phyloP scores from a whole-genome alignment of 345 rosid species.

The Anastatica hierochuntica region DNA sequence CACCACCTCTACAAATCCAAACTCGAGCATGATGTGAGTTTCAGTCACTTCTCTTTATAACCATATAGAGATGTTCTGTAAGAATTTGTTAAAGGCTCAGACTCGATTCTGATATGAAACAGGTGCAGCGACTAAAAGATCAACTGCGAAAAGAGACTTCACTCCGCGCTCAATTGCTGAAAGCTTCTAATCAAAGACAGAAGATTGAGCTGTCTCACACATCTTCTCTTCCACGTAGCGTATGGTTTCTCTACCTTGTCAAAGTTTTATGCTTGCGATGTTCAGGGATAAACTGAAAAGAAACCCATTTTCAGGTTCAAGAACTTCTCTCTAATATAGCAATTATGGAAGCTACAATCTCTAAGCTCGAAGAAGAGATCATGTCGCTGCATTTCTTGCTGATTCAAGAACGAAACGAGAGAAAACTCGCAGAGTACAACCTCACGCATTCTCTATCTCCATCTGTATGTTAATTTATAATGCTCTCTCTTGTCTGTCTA shows the following conservation, averaged over 20 bases:
- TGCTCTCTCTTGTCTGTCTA: background rate
- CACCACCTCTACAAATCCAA: slow-evolving; percentile 21
- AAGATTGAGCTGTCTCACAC: slow-evolving; percentile 13
- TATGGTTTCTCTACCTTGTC: background rate
- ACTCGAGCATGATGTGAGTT: slow-evolving; percentile 28
- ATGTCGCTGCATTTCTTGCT: slow-evolving; percentile 76
- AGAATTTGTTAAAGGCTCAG: background rate
- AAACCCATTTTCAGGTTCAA: slow-evolving; percentile 36
- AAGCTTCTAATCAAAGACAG: slow-evolving; percentile 21
- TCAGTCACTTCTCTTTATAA: background rate
- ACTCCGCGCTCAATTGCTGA: slow-evolving; percentile 12
- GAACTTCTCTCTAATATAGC: slow-evolving; percentile 57
- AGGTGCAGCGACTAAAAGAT: slow-evolving; percentile 21
- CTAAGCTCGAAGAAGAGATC: slow-evolving; percentile 67
- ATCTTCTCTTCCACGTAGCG: slow-evolving; percentile 18
- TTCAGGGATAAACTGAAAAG: too few relatives aligned
- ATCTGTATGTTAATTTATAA: slow-evolving; percentile 27
- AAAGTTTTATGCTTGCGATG: background rate
- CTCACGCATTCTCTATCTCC: slow-evolving; percentile 43
- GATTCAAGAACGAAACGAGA: slow-evolving; percentile 87
- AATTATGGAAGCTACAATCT: slow-evolving; percentile 50
- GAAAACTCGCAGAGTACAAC: slow-evolving; percentile 69
- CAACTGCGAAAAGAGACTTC: slow-evolving; percentile 19
- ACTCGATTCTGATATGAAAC: slow-evolving; percentile 9
- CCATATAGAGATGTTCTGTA: background rate